Evolutionary conservation across 495 filamentous ascomycete species (phyloP), one percentile per base, ranked within the genome.

Genomic region (Aspergillus carlsbadensis): DNA sequence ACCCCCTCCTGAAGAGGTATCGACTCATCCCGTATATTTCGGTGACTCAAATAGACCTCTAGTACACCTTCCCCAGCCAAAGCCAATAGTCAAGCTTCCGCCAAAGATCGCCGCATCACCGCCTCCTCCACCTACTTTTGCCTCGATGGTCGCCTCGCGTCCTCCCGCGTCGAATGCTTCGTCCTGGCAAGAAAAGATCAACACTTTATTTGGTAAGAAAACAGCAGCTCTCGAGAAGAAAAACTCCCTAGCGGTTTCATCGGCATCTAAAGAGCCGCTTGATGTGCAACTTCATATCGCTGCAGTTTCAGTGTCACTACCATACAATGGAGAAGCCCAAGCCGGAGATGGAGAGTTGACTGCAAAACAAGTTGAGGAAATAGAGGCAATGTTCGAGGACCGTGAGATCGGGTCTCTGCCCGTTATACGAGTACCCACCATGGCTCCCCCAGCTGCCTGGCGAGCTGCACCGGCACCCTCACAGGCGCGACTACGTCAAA

Each of bases 311-410:
- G 81, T 87, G 34, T 83, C 84, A 14, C 69, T 87, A 11, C 86
- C 86, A 10, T 69, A 68, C 31, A 68, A 63, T 22, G 61, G 45
- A 51, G 67, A 61, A 13, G 31, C 54, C 13, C 66, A 63, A 10
- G 52, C 52, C 20, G 74, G 73, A 33, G 70, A 72, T 54, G 74
- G 72, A n/a, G 70, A 77, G 46, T 47, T 72, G 21, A 78, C 74
- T 36, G 82, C 80, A 4, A 85, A 81, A 58, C 82, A 82, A 21
- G 86, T 87, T 61, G 86, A 85, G 29, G 88, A 91, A 69, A 86
- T 84, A 14, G 89, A 93, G 58, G 88, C 87, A 54, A 87, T 90
- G 59, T 91, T 93, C 52, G 89, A 91, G 56, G 87, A 92, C 65
- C 87, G 88, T 56, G 89, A 91, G 68, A 87, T 87, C 67, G 89